Evolutionary conservation across 1,139 yeast genomes (phyloP).

Genomic region (Pichia sp.): DNA sequence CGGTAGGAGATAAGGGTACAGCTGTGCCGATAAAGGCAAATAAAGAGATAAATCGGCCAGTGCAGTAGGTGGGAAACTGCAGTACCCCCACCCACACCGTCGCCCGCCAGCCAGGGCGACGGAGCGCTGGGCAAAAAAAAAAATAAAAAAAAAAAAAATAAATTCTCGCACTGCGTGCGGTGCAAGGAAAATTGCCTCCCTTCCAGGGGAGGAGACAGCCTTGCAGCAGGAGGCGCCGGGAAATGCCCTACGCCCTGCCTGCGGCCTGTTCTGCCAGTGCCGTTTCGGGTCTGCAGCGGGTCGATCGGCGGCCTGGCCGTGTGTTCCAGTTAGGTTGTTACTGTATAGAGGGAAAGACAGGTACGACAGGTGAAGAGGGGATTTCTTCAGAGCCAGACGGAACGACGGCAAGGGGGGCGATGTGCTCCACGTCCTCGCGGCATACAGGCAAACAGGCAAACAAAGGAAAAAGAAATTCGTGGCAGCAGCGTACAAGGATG

Average conservation of each 20-base stretch:
- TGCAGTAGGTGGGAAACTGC: neutral
- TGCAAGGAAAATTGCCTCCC: neutral
- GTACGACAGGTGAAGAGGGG: too few species aligned
- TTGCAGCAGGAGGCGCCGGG: neutral
- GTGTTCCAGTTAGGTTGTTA: too few species aligned
- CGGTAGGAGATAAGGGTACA: neutral
- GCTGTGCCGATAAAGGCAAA: constrained; percentile 2
- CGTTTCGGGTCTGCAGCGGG: neutral
- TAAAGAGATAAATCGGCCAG: neutral
- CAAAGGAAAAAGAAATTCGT: neutral
- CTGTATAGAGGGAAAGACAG: too few species aligned
- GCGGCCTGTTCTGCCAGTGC: neutral
- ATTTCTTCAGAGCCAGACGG: too few species aligned
- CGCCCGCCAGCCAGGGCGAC: neutral
- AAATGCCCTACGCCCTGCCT: neutral
- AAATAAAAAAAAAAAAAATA: neutral
- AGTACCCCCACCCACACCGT: neutral
- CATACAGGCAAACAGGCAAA: too few species aligned
- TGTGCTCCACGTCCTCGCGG: too few species aligned
- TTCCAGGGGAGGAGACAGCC: neutral
- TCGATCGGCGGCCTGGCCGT: neutral
- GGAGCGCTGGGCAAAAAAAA: neutral
- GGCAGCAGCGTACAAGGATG: neutral
- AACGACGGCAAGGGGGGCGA: too few species aligned
- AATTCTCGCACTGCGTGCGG: neutral